Evolutionary conservation across 2,329 filamentous ascomycete species (phyloP).

Genomic region (Trichoderma koningii): DNA sequence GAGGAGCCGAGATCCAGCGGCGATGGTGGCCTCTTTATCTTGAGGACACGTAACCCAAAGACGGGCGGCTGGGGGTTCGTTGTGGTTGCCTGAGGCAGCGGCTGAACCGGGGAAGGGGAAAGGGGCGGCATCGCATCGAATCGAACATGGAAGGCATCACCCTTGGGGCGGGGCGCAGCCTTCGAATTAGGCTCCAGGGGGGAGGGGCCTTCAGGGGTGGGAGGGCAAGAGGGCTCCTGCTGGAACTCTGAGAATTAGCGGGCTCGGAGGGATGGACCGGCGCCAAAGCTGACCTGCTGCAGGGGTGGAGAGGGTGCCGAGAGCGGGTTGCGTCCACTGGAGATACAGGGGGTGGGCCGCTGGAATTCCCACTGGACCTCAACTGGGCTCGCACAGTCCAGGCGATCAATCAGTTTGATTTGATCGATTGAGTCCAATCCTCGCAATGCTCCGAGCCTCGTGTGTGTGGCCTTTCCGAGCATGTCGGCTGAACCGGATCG

Average conservation of each 20-base stretch:
- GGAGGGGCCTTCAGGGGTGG: constrained; percentile 6
- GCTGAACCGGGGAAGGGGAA: constrained; percentile 12
- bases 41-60: constrained; percentile 36
- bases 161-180: constrained; percentile 10
- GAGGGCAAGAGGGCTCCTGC: too few relatives aligned
- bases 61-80: neutral
- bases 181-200: constrained; percentile 16
- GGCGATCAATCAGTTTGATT: too few relatives aligned
- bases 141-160: neutral
- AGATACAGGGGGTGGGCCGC: constrained; percentile 1
- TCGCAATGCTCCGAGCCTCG: too few relatives aligned
- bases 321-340: neutral
- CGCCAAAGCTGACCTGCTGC: constrained; percentile 12
- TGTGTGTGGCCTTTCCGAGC: too few relatives aligned
- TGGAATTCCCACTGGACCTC: neutral
- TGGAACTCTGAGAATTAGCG: constrained; percentile 5
- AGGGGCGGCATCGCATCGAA: constrained; percentile 5
- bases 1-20: constrained; percentile 18
- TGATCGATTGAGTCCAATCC: too few relatives aligned
- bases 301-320: neutral
- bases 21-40: constrained; percentile 41
- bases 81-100: constrained; percentile 32
- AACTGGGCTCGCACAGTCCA: neutral
- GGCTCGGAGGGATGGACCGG: constrained; percentile 9
- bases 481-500: too few relatives aligned